A percentile compares a stretch with the other conserved stretches of the same genome.
Evolutionary conservation across 345 rosid species (phyloP).

Genomic region (Eucalyptus cloeziana): DNA sequence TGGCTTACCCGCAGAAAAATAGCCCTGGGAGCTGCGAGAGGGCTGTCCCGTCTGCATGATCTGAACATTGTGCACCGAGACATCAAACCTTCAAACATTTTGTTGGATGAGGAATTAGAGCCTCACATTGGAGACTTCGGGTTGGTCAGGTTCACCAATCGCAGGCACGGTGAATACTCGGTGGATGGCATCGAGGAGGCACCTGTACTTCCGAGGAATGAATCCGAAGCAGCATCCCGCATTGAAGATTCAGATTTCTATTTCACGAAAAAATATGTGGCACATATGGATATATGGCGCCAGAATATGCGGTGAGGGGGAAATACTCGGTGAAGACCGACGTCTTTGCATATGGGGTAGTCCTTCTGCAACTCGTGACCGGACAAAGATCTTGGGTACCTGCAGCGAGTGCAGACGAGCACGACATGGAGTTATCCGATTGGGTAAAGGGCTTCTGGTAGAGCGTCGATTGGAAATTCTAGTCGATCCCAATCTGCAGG

Average conservation of each 20-base stretch:
- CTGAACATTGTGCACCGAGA: background rate
- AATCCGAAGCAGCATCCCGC: background rate
- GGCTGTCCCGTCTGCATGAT: background rate
- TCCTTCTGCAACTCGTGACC: background rate
- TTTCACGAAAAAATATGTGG: background rate
- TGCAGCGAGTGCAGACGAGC: rapidly evolving
- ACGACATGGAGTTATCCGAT: rapidly evolving
- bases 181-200: background rate
- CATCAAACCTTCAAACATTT: background rate
- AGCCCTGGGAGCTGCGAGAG: background rate
- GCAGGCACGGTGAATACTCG: background rate
- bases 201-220: background rate
- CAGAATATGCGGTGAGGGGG: rapidly evolving
- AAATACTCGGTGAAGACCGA: background rate
- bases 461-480: background rate
- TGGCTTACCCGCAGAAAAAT: background rate
- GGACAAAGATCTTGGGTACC: rapidly evolving
- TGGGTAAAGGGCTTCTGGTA: background rate
- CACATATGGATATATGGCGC: background rate
- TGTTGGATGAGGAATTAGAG: background rate
- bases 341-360: background rate
- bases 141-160: background rate
- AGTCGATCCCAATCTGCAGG: background rate
- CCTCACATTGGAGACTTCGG: background rate
- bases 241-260: background rate